Conservation (phyloP, 2,329 filamentous ascomycete species). For the Beauveria scarabaeidicola region DNA sequence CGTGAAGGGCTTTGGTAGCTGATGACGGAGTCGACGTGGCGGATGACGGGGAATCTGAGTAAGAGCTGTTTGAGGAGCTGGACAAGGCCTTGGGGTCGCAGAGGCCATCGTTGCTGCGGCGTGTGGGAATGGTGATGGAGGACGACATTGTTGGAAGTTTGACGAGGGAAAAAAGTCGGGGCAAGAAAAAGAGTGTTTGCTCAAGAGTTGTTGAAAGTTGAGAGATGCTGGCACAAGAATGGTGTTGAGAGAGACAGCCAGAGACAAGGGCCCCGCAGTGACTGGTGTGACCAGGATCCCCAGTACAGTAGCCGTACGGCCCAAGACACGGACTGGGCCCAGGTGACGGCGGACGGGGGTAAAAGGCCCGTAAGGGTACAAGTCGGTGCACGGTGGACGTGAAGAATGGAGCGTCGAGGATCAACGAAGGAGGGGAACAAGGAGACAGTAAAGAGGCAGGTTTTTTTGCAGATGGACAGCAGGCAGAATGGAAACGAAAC, state of each 20-base stretch:
- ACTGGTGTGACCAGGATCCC: background rate
- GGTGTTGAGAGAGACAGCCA: slow-evolving; percentile 4
- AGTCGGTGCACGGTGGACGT: background rate
- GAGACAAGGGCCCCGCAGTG: background rate
- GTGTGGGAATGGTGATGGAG: slow-evolving; percentile 59
- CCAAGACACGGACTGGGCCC: slow-evolving; percentile 2
- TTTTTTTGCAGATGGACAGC: background rate
- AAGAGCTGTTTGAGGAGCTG: slow-evolving; percentile 37
- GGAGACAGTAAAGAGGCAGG: background rate
- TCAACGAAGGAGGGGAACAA: background rate
- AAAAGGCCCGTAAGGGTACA: no score
- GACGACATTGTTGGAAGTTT: slow-evolving; percentile 46
- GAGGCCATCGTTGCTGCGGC: slow-evolving; percentile 26
- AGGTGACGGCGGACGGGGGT: background rate
- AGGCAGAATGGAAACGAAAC: background rate
- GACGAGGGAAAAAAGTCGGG: background rate
- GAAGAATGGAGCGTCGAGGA: background rate
- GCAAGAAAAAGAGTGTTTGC: background rate
- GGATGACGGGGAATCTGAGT: slow-evolving; percentile 37
- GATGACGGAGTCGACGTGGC: slow-evolving; percentile 49
- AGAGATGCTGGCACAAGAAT: background rate
- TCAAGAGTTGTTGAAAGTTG: slow-evolving; percentile 10
- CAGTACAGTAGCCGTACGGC: background rate
- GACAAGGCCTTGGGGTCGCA: slow-evolving; percentile 36
- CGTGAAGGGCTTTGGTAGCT: slow-evolving; percentile 41